Conservation (phyloP, 2,329 filamentous ascomycete genomes). For the Cordyceps cicadae region DNA sequence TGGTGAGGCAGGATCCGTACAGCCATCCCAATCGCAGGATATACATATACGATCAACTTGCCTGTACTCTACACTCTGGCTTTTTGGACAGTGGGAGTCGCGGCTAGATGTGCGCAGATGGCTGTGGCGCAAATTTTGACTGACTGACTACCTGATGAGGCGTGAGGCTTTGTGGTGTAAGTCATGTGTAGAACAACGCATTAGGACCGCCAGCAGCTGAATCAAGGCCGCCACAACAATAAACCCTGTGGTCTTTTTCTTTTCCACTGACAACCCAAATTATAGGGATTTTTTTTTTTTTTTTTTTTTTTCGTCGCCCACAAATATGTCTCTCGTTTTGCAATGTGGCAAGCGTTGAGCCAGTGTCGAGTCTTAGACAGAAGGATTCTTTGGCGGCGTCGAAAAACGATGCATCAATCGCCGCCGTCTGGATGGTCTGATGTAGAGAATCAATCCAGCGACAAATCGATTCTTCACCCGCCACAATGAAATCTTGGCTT, state of each 20-base stretch:
- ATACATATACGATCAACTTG: background rate
- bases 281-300: background rate
- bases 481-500: no score
- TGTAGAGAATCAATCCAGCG: no score
- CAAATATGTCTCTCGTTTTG: background rate
- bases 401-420: background rate
- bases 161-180: slow-evolving; percentile 4
- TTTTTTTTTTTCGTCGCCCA: background rate
- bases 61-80: no score
- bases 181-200: slow-evolving; percentile 3
- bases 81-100: background rate
- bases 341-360: background rate
- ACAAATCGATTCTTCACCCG: no score
- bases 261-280: background rate
- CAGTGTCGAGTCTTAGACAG: background rate
- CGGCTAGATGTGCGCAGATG: background rate
- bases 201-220: slow-evolving; percentile 4
- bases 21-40: no score
- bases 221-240: background rate
- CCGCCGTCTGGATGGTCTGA: background rate
- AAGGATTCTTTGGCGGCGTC: background rate
- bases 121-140: slow-evolving; percentile 2
- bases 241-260: background rate
- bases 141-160: background rate
- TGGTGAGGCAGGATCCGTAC: background rate